These are phyloP conservation scores for Pisolithus thermaeus DNA, from an alignment of 1,284 basidiomycete genomes.

Conservation along the genomic window DNA sequence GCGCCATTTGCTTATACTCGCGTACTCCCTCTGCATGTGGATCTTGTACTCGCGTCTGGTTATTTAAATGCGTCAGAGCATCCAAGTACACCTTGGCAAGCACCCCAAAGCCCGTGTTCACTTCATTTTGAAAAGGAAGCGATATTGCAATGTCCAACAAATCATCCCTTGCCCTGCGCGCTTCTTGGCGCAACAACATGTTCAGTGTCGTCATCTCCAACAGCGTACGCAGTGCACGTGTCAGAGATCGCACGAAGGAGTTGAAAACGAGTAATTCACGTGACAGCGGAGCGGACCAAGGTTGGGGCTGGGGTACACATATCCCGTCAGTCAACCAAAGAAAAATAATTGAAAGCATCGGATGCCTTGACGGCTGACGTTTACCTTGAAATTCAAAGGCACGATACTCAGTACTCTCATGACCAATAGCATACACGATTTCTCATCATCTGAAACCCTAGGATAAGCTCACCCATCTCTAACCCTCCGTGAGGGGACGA, in stretches of 20 bases:
- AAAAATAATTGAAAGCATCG: conserved; percentile 9
- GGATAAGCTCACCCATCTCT: conserved; percentile 12
- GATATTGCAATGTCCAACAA: conserved; percentile 87
- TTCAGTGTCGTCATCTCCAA: conserved; percentile 90
- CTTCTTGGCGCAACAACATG: conserved; percentile 87
- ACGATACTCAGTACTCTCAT: conserved; percentile 95
- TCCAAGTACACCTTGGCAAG: conserved; percentile 95
- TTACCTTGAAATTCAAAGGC: conserved; percentile 87
- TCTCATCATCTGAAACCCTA: conserved; percentile 70
- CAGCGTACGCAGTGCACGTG: conserved; percentile 84
- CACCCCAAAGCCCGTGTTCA: conserved; percentile 97
- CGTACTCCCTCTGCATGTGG: conserved; percentile 70
- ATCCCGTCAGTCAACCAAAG: background rate
- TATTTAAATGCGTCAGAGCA: conserved; percentile 83
- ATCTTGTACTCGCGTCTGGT: conserved; percentile 67
- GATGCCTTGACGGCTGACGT: conserved; percentile 20
- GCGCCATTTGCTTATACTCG: conserved; percentile 81
- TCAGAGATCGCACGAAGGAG: conserved; percentile 88
- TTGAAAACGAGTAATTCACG: conserved; percentile 98
- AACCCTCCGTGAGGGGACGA: conserved; percentile 15
- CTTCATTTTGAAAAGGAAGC: conserved; percentile 91
- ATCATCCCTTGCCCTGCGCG: conserved; percentile 83
- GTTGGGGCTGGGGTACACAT: conserved; percentile 50
- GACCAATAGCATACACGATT: conserved; percentile 87
- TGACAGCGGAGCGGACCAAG: conserved; percentile 93